These are phyloP conservation scores for Chalaropsis thielavioides DNA, from an alignment of 2,329 filamentous ascomycete genomes.

Conservation along the genomic window DNA sequence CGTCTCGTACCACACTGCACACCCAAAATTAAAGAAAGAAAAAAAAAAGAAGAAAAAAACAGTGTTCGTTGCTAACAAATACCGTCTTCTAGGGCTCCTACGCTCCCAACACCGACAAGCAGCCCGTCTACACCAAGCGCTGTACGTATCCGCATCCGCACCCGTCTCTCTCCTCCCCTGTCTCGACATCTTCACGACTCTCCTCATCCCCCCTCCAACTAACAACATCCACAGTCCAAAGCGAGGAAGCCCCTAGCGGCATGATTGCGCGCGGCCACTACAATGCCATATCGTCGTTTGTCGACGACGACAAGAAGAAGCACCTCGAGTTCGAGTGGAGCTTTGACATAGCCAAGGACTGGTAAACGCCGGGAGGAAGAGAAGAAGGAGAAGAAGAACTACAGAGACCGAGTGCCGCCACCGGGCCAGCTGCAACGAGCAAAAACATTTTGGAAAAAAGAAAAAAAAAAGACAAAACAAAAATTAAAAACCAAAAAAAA, in stretches of 20 bases:
- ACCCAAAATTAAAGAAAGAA: not conserved
- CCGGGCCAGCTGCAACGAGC: no score
- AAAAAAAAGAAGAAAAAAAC: not conserved
- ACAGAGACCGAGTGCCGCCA: not conserved
- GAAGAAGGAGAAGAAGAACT: not conserved
- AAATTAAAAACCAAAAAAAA: not conserved
- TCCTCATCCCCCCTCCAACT: not conserved
- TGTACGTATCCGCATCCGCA: conserved; percentile 45
- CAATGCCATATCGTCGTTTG: conserved; percentile 74
- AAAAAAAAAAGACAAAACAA: not conserved
- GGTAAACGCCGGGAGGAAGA: conserved; percentile 37
- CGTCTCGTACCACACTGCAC: not conserved
- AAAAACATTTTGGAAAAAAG: not conserved
- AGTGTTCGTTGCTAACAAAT: conserved; percentile 20
- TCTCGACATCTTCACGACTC: not conserved
- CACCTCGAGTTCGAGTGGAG: conserved; percentile 92
- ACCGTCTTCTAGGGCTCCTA: conserved; percentile 57
- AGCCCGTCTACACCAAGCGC: conserved; percentile 73
- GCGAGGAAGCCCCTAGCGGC: conserved; percentile 82
- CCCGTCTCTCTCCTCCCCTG: not conserved
- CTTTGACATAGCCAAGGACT: conserved; percentile 94
- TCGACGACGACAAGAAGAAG: conserved; percentile 85
- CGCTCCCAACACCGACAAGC: conserved; percentile 80
- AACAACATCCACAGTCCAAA: conserved; percentile 46
- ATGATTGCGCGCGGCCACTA: conserved; percentile 87